Evolutionary conservation across 768 basidiomycete species (phyloP).

Genomic region (Crucibulum laeve): DNA sequence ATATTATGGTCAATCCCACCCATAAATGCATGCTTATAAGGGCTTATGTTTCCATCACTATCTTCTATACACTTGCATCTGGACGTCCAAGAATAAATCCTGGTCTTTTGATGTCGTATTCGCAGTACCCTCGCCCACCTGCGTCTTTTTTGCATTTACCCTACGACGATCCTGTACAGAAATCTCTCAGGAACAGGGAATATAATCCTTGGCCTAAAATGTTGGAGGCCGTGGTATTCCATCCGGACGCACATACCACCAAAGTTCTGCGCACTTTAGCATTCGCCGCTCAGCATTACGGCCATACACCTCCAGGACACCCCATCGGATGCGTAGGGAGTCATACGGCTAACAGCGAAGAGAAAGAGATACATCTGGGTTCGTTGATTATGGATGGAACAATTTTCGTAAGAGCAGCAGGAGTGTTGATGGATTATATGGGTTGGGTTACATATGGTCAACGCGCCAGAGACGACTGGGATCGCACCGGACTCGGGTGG

Average conservation of each 20-base stretch:
- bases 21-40: slow-evolving; percentile 42
- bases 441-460: background rate
- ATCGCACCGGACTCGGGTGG: background rate
- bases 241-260: slow-evolving; percentile 46
- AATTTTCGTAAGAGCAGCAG: background rate
- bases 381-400: background rate
- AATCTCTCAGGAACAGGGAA: slow-evolving; percentile 28
- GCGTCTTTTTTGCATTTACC: slow-evolving; percentile 3
- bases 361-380: background rate
- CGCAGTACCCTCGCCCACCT: slow-evolving; percentile 36
- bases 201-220: slow-evolving; percentile 53
- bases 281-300: slow-evolving; percentile 45
- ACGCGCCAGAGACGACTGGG: background rate
- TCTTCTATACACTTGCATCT: slow-evolving; percentile 28
- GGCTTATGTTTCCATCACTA: slow-evolving; percentile 31
- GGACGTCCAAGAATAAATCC: slow-evolving; percentile 52
- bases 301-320: slow-evolving; percentile 31
- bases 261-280: slow-evolving; percentile 47
- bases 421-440: background rate
- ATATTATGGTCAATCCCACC: slow-evolving; percentile 21
- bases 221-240: slow-evolving; percentile 37
- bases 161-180: slow-evolving; percentile 24
- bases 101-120: slow-evolving; percentile 41
- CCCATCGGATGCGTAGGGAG: too few relatives aligned
- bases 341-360: too few relatives aligned